These are phyloP conservation scores for Populus trichocarpa DNA, from an alignment of 441 rosid species.

Conservation along the genomic window DNA sequence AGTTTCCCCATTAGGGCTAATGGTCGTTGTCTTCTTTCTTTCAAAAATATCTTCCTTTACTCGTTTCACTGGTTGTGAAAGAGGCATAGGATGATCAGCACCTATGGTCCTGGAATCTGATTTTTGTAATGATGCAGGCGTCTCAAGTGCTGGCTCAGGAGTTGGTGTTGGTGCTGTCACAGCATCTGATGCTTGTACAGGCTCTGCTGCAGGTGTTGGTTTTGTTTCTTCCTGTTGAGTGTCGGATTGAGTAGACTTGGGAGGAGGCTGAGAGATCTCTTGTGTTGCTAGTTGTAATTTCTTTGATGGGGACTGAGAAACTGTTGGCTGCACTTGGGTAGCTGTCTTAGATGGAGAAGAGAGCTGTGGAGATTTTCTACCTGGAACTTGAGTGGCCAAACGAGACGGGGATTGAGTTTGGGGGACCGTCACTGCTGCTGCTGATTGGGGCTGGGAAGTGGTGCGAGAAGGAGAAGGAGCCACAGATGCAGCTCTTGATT, in stretches of 20 bases:
- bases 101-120: constrained; percentile 5
- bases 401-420: not conserved
- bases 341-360: not conserved
- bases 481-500: not conserved
- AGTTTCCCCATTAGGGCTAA: not conserved
- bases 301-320: constrained; percentile 25
- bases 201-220: constrained; percentile 4
- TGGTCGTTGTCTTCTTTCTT: constrained; percentile 26
- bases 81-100: not conserved
- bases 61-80: constrained; percentile 12
- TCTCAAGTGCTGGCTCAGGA: constrained; percentile 9
- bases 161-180: constrained; percentile 1
- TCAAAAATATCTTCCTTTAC: constrained; percentile 22
- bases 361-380: not conserved
- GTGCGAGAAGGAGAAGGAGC: not conserved
- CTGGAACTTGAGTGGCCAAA: constrained; percentile 24
- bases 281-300: not conserved
- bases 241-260: not conserved
- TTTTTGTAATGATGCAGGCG: constrained; percentile 13
- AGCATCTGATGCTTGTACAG: constrained; percentile 7
- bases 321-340: constrained; percentile 16
- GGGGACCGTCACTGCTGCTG: not conserved
- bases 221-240: constrained; percentile 6
- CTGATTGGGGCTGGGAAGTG: not conserved
- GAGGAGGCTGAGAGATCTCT: not conserved